These are phyloP conservation scores for Talaromyces sp. DNA, from an alignment of 2,329 filamentous ascomycete genomes.

Conservation along the genomic window DNA sequence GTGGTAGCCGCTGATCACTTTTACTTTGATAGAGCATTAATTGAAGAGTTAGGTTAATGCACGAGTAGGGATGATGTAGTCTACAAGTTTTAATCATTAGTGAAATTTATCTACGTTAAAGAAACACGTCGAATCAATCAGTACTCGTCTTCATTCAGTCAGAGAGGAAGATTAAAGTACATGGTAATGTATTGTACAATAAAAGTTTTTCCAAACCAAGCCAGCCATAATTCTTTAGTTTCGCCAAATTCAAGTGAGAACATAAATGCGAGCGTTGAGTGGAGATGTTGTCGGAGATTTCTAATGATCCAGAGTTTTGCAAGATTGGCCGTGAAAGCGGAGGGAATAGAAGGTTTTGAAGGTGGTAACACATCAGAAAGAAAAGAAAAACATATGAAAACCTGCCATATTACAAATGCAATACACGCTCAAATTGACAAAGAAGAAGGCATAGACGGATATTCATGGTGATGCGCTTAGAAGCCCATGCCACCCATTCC, in stretches of 20 bases:
- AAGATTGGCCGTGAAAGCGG: constrained; percentile 9
- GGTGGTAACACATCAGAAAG: constrained; percentile 15
- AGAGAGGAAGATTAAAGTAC: constrained; percentile 14
- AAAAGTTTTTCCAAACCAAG: constrained; percentile 4
- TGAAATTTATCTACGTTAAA: not conserved
- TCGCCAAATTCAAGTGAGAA: constrained; percentile 11
- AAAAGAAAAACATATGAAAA: constrained; percentile 7
- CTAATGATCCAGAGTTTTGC: not conserved
- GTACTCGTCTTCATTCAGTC: constrained; percentile 7
- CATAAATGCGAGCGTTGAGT: constrained; percentile 15
- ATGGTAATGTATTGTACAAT: constrained; percentile 14
- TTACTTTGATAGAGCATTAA: not conserved
- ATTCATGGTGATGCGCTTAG: not conserved
- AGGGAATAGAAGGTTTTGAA: constrained; percentile 3
- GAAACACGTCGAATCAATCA: not conserved
- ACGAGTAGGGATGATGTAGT: too few species aligned
- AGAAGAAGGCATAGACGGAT: not conserved
- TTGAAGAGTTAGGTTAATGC: too few species aligned
- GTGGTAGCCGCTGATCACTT: not conserved
- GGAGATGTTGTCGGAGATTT: constrained; percentile 15
- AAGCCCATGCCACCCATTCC: constrained; percentile 51
- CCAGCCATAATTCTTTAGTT: constrained; percentile 8
- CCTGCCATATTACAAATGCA: constrained; percentile 20
- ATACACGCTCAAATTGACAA: constrained; percentile 20
- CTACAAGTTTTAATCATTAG: too few species aligned